Percentiles rank a stretch among this genome's conserved stretches.
Conservation (phyloP, 257 asterid genomes). For the Jacaranda copaia region DNA sequence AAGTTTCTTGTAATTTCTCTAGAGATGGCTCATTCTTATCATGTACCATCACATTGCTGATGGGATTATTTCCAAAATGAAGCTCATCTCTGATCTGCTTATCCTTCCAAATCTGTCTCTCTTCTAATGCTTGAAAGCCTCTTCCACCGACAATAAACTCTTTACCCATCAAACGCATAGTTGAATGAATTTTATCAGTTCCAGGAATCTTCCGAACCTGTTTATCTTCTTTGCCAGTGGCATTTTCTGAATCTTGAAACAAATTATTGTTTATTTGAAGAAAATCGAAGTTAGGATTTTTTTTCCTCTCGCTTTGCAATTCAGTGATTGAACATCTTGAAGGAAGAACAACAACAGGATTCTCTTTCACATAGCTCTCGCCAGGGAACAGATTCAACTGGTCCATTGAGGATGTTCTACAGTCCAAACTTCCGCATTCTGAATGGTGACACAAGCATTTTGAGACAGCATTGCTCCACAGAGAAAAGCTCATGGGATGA, state of each 20-base stretch:
- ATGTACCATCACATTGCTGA: slow-evolving; percentile 24
- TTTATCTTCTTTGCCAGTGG: slow-evolving; percentile 39
- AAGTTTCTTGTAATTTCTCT: slow-evolving; percentile 47
- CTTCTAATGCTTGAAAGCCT: slow-evolving; percentile 46
- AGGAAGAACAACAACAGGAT: slow-evolving; percentile 41
- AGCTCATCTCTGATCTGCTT: slow-evolving; percentile 48
- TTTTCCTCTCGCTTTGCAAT: slow-evolving; percentile 39
- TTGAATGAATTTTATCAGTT: slow-evolving; percentile 50
- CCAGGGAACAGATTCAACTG: slow-evolving; percentile 47
- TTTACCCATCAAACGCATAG: slow-evolving; percentile 84
- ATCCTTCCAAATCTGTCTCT: slow-evolving; percentile 56
- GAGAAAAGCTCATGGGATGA: slow-evolving; percentile 44
- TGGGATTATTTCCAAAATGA: slow-evolving; percentile 33
- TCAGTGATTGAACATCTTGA: slow-evolving; percentile 51
- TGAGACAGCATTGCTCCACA: slow-evolving; percentile 29
- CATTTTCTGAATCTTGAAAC: slow-evolving; percentile 32
- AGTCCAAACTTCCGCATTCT: slow-evolving; percentile 39
- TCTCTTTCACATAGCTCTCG: slow-evolving; percentile 42
- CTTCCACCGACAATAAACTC: slow-evolving; percentile 59
- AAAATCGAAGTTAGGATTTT: slow-evolving; percentile 33
- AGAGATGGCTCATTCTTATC: slow-evolving; percentile 44
- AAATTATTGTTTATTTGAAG: slow-evolving; percentile 36
- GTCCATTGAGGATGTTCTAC: slow-evolving; percentile 38
- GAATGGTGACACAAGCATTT: slow-evolving; percentile 36
- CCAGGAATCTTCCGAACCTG: slow-evolving; percentile 43